These are phyloP conservation scores for Globisporangium viniferum DNA, from an alignment of 352 stramenopile genomes.

Conservation along the genomic window DNA sequence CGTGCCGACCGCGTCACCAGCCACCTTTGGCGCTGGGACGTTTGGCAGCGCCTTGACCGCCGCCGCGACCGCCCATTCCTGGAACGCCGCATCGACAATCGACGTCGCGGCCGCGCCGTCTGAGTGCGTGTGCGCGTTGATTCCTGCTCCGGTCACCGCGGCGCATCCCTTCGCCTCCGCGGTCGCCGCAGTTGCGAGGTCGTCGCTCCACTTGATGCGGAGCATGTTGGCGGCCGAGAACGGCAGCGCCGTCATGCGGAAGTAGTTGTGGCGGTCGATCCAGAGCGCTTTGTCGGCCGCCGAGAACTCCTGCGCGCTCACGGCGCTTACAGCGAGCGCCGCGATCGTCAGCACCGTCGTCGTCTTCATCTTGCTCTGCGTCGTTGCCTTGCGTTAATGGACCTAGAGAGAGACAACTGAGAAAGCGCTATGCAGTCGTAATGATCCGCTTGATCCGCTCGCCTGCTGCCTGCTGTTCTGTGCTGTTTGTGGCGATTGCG, in stretches of 20 bases:
- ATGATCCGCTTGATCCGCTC: neutral
- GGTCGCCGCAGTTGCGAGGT: conserved; percentile 38
- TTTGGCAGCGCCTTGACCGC: conserved; percentile 44
- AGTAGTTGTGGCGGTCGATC: conserved; percentile 79
- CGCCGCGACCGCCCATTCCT: conserved; percentile 57
- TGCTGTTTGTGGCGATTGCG: conserved; percentile 5
- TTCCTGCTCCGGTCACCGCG: conserved; percentile 26
- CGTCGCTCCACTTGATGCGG: conserved; percentile 54
- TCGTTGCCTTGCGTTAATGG: neutral
- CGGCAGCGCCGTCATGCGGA: conserved; percentile 65
- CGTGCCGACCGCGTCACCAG: conserved; percentile 43
- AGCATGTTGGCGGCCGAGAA: conserved; percentile 67
- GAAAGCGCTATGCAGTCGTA: neutral
- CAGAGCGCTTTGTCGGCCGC: conserved; percentile 51
- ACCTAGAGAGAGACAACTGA: neutral
- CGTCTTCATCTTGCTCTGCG: conserved; percentile 16
- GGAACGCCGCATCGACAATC: conserved; percentile 51
- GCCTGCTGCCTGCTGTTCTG: neutral
- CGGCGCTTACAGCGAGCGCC: neutral
- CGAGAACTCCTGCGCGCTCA: conserved; percentile 23
- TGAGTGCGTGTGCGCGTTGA: conserved; percentile 50
- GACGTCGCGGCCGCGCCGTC: conserved; percentile 17
- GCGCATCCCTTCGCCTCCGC: conserved; percentile 38
- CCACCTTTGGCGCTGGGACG: conserved; percentile 36
- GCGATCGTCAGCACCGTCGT: conserved; percentile 2